Percentiles rank a stretch among this genome's conserved stretches.
Evolutionary conservation across 1,139 yeast genomes (phyloP).

Genomic region (Trichomonascaceae sp.): DNA sequence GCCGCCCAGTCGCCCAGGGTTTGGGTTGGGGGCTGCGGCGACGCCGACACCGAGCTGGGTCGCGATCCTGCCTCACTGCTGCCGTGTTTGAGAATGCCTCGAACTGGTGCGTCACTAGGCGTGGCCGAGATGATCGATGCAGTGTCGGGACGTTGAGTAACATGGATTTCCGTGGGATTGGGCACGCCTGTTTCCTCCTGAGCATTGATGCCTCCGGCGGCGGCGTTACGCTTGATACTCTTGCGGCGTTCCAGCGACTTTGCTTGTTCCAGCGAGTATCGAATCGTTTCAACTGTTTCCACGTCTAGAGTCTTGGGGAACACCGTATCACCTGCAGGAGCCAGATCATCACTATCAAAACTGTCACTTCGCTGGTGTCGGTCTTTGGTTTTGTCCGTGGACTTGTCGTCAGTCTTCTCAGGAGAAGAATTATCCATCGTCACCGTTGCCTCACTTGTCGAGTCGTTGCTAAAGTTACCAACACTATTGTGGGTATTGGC

Average conservation of each 20-base stretch:
- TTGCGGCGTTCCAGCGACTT: slow-evolving; percentile 25
- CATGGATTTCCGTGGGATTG: slow-evolving; percentile 21
- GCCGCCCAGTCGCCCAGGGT: not conserved
- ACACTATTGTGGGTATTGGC: not conserved
- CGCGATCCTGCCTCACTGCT: not conserved
- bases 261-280: slow-evolving; percentile 25
- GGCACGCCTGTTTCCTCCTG: slow-evolving; percentile 17
- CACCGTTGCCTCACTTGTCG: not conserved
- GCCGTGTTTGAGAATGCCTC: slow-evolving; percentile 15
- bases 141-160: slow-evolving; percentile 7
- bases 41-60: slow-evolving; percentile 1
- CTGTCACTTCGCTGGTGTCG: slow-evolving; percentile 8
- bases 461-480: not conserved
- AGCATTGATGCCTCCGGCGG: slow-evolving; percentile 6
- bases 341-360: slow-evolving; percentile 13
- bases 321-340: slow-evolving; percentile 23
- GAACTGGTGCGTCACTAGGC: slow-evolving; percentile 9
- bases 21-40: slow-evolving; percentile 1
- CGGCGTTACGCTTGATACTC: slow-evolving; percentile 10
- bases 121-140: slow-evolving; percentile 4
- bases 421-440: not conserved
- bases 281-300: slow-evolving; percentile 24
- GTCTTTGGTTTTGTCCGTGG: not conserved
- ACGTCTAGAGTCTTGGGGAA: slow-evolving; percentile 25
- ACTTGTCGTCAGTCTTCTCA: not conserved